Conservation (phyloP, 805 yeast species). For the Hagleromyces aurorensis region DNA sequence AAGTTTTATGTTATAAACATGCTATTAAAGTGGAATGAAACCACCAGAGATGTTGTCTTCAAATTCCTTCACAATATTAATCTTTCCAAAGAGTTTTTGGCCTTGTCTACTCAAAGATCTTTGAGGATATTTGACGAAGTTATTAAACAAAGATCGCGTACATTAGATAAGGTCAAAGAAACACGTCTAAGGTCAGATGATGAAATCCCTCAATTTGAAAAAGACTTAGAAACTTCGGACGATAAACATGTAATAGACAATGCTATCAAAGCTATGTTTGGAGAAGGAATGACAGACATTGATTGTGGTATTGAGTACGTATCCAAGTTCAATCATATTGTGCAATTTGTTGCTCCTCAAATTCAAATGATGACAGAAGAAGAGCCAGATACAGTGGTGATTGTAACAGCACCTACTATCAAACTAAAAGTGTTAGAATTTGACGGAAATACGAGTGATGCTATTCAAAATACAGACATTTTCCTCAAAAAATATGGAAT, state of each 20-base stretch:
- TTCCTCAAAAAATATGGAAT: constrained; percentile 66
- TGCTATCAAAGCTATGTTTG: constrained; percentile 32
- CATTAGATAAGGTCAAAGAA: constrained; percentile 1
- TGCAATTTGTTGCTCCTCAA: constrained; percentile 74
- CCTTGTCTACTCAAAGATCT: constrained; percentile 42
- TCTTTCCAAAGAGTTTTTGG: constrained; percentile 36
- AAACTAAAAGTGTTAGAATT: constrained; percentile 64
- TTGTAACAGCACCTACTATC: constrained; percentile 68
- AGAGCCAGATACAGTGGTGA: constrained; percentile 48
- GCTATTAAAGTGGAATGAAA: constrained; percentile 72
- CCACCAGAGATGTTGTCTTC: constrained; percentile 53
- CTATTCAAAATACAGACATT: constrained; percentile 37
- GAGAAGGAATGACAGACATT: constrained; percentile 41
- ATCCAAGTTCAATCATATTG: constrained; percentile 47
- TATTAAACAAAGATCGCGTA: constrained; percentile 27
- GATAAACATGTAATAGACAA: constrained; percentile 8
- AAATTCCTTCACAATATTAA: constrained; percentile 48
- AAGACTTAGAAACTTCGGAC: constrained; percentile 3
- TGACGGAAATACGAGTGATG: constrained; percentile 38
- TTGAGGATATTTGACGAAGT: constrained; percentile 44
- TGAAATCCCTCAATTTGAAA: constrained; percentile 3
- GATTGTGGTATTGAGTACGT: constrained; percentile 31
- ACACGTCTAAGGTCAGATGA: constrained; percentile 1
- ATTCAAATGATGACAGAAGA: constrained; percentile 56
- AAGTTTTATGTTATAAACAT: constrained; percentile 66